phyloP scores from a whole-genome alignment of 352 stramenopile species.

The Phytopythium sindhum region DNA sequence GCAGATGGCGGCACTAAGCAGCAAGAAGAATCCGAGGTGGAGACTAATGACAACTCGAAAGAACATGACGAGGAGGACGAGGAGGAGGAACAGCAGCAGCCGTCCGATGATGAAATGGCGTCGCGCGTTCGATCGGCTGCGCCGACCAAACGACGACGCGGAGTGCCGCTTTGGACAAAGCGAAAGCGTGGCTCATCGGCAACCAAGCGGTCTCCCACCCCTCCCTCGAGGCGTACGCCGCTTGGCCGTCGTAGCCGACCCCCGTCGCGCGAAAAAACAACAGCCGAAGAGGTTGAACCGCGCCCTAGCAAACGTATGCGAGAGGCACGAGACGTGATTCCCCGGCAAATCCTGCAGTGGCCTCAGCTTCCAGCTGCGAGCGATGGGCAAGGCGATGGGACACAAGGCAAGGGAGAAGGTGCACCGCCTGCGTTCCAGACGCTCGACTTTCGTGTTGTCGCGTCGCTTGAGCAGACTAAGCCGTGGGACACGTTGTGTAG shows the following conservation, averaged over 20 bases:
- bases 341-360: slow-evolving; percentile 6
- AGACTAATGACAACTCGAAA: neutral
- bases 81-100: neutral
- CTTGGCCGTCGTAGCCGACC: neutral
- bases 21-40: neutral
- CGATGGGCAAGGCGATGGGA: neutral
- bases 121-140: neutral
- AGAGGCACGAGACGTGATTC: neutral
- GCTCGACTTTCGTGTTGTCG: slow-evolving; percentile 7
- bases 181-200: neutral
- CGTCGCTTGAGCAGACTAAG: slow-evolving; percentile 6
- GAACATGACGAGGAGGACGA: neutral
- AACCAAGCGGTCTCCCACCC: neutral
- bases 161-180: neutral
- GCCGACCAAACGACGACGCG: neutral
- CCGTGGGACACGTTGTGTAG: slow-evolving; percentile 6
- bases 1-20: too few relatives aligned
- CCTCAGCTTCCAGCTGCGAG: neutral
- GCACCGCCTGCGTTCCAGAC: neutral
- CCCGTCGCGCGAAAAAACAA: neutral
- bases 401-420: neutral
- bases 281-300: neutral
- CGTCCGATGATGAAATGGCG: neutral
- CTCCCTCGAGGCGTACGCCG: neutral
- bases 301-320: neutral